phyloP scores from a whole-genome alignment of 2,329 filamentous ascomycete species.

The Aureobasidium sp. region DNA sequence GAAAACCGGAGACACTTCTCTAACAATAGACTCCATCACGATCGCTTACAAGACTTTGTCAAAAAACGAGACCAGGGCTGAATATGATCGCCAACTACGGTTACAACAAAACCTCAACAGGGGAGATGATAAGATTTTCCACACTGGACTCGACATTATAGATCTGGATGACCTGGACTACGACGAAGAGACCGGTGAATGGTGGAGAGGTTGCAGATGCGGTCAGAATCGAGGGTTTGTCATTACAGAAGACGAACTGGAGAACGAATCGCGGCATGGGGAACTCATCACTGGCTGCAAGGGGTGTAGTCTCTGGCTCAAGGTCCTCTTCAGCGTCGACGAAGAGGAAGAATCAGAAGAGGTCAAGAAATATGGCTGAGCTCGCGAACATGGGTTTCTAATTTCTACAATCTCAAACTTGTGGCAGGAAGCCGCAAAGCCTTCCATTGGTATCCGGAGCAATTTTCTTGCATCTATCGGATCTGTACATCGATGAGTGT shows the following conservation, averaged over 20 bases:
- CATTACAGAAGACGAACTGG: conserved; percentile 49
- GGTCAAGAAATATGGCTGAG: too few species aligned
- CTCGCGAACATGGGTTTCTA: too few species aligned
- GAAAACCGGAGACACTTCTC: conserved; percentile 19
- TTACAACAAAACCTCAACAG: conserved; percentile 30
- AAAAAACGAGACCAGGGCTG: conserved; percentile 35
- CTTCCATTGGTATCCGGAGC: too few species aligned
- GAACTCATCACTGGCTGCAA: conserved; percentile 55
- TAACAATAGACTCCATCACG: conserved; percentile 53
- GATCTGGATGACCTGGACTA: conserved; percentile 51
- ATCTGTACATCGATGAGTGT: too few species aligned
- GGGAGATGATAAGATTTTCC: conserved; percentile 28
- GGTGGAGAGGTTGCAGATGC: conserved; percentile 54
- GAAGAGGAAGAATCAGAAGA: too few species aligned
- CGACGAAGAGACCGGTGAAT: conserved; percentile 34
- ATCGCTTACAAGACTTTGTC: conserved; percentile 51
- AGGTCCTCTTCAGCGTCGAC: conserved; percentile 52
- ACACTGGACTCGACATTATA: conserved; percentile 49
- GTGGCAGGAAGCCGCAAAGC: too few species aligned
- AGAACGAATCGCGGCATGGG: conserved; percentile 43
- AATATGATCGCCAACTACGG: conserved; percentile 44
- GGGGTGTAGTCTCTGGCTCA: conserved; percentile 57
- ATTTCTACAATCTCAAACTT: too few species aligned
- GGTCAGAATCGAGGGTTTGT: conserved; percentile 51
- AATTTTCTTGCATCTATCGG: too few species aligned